phyloP scores from a whole-genome alignment of 768 basidiomycete genomes.

The Lepiota venenata region DNA sequence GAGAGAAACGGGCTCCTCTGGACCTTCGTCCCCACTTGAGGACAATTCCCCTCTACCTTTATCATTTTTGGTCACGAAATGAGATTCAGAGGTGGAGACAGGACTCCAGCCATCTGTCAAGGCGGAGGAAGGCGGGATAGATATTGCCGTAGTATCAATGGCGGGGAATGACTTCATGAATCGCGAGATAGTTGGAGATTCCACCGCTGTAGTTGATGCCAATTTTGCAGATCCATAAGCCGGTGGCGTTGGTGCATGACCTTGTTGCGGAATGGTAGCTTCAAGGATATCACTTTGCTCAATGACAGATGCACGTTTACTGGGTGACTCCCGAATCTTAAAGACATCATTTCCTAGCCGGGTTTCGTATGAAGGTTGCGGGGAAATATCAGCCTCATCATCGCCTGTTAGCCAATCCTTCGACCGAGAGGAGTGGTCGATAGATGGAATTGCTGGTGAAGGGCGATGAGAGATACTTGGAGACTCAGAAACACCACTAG shows the following conservation, averaged over 20 bases:
- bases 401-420: slow-evolving; percentile 79
- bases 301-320: slow-evolving; percentile 68
- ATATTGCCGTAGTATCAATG: slow-evolving; percentile 22
- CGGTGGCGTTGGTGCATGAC: slow-evolving; percentile 28
- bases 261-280: slow-evolving; percentile 33
- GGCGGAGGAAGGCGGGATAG: slow-evolving; percentile 4
- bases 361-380: slow-evolving; percentile 12
- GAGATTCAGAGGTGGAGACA: slow-evolving; percentile 20
- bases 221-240: slow-evolving; percentile 7
- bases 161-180: slow-evolving; percentile 35
- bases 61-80: slow-evolving; percentile 5
- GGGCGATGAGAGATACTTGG: not conserved
- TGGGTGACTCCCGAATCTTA: slow-evolving; percentile 60
- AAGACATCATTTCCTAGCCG: slow-evolving; percentile 37
- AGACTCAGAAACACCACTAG: not conserved
- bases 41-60: slow-evolving; percentile 32
- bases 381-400: slow-evolving; percentile 32
- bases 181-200: slow-evolving; percentile 35
- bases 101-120: slow-evolving; percentile 50
- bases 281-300: slow-evolving; percentile 41
- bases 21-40: slow-evolving; percentile 60
- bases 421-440: slow-evolving; percentile 25
- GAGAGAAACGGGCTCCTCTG: slow-evolving; percentile 38
- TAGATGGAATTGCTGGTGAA: not conserved
- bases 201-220: slow-evolving; percentile 16